phyloP scores from a whole-genome alignment of 768 basidiomycete species.

The Leccinellum albellum region DNA sequence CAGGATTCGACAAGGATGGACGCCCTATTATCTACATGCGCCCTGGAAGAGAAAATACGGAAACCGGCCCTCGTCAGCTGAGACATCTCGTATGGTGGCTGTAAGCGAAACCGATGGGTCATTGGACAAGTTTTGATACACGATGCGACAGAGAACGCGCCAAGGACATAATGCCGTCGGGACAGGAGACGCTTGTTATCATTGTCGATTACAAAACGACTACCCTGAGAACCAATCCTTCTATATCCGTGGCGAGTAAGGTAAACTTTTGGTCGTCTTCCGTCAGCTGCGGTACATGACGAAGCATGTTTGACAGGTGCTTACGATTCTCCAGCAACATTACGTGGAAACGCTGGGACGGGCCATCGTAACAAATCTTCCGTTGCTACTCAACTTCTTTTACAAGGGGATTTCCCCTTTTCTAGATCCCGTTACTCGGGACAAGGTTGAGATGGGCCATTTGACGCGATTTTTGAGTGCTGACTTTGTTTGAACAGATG shows the following conservation, averaged over 20 bases:
- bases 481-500: slow-evolving; percentile 47
- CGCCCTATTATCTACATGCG: slow-evolving; percentile 89
- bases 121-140: slow-evolving; percentile 6
- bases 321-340: slow-evolving; percentile 81
- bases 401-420: slow-evolving; percentile 84
- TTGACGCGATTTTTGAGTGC: background rate
- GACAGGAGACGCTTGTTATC: slow-evolving; percentile 79
- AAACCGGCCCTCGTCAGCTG: slow-evolving; percentile 71
- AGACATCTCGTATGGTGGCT: slow-evolving; percentile 84
- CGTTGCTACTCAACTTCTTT: slow-evolving; percentile 68
- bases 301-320: slow-evolving; percentile 39
- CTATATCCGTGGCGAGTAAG: slow-evolving; percentile 75
- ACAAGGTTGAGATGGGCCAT: slow-evolving; percentile 54
- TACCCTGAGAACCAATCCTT: slow-evolving; percentile 79
- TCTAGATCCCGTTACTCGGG: slow-evolving; percentile 82
- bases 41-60: slow-evolving; percentile 83
- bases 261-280: slow-evolving; percentile 27
- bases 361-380: slow-evolving; percentile 80
- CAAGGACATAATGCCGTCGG: slow-evolving; percentile 82
- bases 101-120: slow-evolving; percentile 41
- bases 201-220: slow-evolving; percentile 84
- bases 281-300: background rate
- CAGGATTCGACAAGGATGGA: slow-evolving; percentile 82
- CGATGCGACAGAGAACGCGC: slow-evolving; percentile 67
- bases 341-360: slow-evolving; percentile 87